phyloP scores from a whole-genome alignment of 768 basidiomycete genomes.

The Lactarius trivialis region DNA sequence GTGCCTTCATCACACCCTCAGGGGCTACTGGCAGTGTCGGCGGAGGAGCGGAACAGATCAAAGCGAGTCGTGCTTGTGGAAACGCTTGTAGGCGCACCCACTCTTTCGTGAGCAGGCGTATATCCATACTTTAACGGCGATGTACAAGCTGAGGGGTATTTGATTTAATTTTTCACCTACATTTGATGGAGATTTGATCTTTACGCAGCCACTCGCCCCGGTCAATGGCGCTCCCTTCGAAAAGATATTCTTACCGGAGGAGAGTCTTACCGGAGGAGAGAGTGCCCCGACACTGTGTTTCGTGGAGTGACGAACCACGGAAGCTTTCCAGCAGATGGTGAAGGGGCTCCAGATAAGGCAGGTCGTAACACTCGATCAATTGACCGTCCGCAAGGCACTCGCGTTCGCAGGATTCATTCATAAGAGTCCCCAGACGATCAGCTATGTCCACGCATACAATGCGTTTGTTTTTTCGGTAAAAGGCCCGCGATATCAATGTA shows the following conservation, averaged over 20 bases:
- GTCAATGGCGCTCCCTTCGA: too few relatives aligned
- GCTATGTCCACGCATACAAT: constrained; percentile 48
- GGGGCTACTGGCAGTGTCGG: constrained; percentile 53
- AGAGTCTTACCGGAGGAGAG: too few relatives aligned
- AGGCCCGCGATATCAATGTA: too few relatives aligned
- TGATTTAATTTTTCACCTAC: constrained; percentile 22
- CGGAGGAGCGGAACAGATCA: constrained; percentile 78
- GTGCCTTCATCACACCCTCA: constrained; percentile 52
- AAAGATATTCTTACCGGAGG: constrained; percentile 42
- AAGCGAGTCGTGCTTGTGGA: constrained; percentile 40
- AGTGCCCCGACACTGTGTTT: constrained; percentile 60
- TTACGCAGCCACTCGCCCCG: constrained; percentile 20
- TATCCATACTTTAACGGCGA: constrained; percentile 42
- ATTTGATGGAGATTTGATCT: constrained; percentile 27
- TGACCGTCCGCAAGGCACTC: too few relatives aligned
- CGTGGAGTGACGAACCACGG: constrained; percentile 65
- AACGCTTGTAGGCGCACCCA: constrained; percentile 55
- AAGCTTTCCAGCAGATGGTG: constrained; percentile 52
- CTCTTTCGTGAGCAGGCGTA: constrained; percentile 90
- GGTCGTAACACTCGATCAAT: constrained; percentile 35
- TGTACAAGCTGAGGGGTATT: constrained; percentile 52
- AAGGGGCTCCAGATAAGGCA: constrained; percentile 76
- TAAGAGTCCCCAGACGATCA: constrained; percentile 65
- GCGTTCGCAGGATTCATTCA: too few relatives aligned
- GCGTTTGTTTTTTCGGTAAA: too few relatives aligned